Conservation (phyloP, 352 stramenopile genomes). For the Phytopythium cucurbitacearum region DNA sequence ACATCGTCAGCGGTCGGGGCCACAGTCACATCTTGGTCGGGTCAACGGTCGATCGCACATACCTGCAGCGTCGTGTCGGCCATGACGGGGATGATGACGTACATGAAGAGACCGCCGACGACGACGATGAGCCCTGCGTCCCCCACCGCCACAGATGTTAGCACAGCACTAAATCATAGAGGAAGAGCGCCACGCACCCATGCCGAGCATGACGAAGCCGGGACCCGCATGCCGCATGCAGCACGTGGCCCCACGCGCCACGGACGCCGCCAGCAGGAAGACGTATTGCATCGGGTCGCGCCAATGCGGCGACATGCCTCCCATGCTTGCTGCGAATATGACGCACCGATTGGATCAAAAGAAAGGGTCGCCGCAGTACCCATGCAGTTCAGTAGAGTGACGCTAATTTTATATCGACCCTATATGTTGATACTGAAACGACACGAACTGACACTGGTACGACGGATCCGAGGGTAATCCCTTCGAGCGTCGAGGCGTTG, state of each 20-base stretch:
- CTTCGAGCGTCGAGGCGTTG: too few species aligned
- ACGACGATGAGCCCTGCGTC: conserved; percentile 34
- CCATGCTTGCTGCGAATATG: neutral
- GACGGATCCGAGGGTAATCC: too few species aligned
- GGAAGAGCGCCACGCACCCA: conserved; percentile 19
- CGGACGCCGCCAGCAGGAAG: conserved; percentile 27
- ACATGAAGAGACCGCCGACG: conserved; percentile 36
- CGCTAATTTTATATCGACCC: too few species aligned
- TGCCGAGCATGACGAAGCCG: conserved; percentile 38
- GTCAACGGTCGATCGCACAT: neutral
- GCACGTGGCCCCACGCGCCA: conserved; percentile 28
- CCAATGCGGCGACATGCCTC: conserved; percentile 25
- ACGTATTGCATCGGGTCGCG: conserved; percentile 47
- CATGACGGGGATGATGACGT: conserved; percentile 52
- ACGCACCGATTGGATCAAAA: neutral
- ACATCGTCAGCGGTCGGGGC: neutral
- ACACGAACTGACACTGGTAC: too few species aligned
- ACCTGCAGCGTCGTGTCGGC: conserved; percentile 31
- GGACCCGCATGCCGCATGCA: conserved; percentile 41
- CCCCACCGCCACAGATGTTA: neutral
- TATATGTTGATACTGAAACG: too few species aligned
- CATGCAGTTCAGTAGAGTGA: too few species aligned
- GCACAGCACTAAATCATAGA: neutral
- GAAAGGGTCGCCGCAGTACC: neutral
- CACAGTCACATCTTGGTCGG: neutral